phyloP scores from a whole-genome alignment of 305 asterid species.

The Fraxinus floribunda region DNA sequence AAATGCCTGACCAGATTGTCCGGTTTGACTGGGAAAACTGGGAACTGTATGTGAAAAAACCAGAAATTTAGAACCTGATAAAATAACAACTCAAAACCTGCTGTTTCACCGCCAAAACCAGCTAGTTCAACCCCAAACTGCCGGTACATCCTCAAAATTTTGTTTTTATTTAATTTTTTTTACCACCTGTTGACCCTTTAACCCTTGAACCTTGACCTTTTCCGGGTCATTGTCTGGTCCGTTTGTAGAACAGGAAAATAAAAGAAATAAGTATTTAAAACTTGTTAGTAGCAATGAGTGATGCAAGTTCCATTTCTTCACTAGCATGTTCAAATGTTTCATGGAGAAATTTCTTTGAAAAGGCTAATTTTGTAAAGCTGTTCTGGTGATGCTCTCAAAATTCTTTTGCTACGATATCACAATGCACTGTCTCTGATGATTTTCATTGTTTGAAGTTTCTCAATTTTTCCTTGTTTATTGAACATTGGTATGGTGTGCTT shows the following conservation, averaged over 20 bases:
- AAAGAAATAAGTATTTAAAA: neutral
- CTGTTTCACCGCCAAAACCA: neutral
- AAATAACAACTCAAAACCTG: neutral
- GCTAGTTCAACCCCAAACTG: neutral
- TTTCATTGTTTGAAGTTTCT: constrained; percentile 7
- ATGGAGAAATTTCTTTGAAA: neutral
- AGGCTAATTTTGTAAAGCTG: neutral
- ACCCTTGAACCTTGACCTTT: neutral
- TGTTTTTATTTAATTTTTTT: neutral
- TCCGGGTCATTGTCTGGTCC: neutral
- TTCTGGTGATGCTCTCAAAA: neutral
- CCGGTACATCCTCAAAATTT: neutral
- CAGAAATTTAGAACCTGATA: neutral
- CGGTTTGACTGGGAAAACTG: neutral
- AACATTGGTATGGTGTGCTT: constrained; percentile 1
- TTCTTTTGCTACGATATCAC: neutral
- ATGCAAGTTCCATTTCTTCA: neutral
- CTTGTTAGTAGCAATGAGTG: neutral
- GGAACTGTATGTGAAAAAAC: neutral
- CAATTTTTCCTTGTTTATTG: neutral
- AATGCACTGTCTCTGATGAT: neutral
- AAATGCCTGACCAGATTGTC: neutral
- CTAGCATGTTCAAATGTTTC: neutral
- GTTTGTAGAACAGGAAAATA: neutral
- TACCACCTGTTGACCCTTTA: neutral